These are phyloP conservation scores for Solanum sitiens DNA, from an alignment of 257 asterid genomes.

Conservation along the genomic window DNA sequence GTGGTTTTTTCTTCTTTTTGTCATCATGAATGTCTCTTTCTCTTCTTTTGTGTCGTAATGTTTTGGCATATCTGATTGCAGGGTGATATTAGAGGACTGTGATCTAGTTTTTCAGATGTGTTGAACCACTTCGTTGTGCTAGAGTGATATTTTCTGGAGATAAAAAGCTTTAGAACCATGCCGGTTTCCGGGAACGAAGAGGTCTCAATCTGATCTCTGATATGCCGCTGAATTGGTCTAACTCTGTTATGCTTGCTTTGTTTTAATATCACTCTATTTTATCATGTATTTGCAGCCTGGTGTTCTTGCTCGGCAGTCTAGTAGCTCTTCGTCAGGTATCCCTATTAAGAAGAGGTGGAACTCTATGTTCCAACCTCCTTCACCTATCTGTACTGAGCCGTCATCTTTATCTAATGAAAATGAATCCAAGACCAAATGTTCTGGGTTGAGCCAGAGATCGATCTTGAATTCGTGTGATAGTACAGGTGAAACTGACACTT, in stretches of 20 bases:
- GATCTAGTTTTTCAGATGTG: constrained; percentile 7
- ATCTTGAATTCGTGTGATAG: constrained; percentile 3
- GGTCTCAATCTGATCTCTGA: neutral
- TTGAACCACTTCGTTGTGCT: neutral
- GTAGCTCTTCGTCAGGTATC: constrained; percentile 39
- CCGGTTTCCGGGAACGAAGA: constrained; percentile 7
- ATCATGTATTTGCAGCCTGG: constrained; percentile 33
- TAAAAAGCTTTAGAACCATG: neutral
- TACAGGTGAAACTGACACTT: constrained; percentile 20
- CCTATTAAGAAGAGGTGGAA: constrained; percentile 81
- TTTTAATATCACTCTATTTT: neutral
- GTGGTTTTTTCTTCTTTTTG: neutral
- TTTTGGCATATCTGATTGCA: neutral
- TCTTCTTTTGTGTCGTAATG: neutral
- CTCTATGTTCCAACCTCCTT: constrained; percentile 29
- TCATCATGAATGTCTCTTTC: neutral
- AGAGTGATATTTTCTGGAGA: neutral
- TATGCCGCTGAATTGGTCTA: neutral
- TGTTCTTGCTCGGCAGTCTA: constrained; percentile 33
- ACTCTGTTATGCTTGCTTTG: neutral
- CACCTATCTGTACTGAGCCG: constrained; percentile 42
- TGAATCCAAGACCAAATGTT: constrained; percentile 13
- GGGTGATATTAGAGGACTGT: neutral
- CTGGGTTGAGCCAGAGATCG: constrained; percentile 13
- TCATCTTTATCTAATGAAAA: constrained; percentile 3